Base-by-base conservation (phyloP, 2,329 filamentous ascomycete genomes). In the Boeremia lycopersici region DNA sequence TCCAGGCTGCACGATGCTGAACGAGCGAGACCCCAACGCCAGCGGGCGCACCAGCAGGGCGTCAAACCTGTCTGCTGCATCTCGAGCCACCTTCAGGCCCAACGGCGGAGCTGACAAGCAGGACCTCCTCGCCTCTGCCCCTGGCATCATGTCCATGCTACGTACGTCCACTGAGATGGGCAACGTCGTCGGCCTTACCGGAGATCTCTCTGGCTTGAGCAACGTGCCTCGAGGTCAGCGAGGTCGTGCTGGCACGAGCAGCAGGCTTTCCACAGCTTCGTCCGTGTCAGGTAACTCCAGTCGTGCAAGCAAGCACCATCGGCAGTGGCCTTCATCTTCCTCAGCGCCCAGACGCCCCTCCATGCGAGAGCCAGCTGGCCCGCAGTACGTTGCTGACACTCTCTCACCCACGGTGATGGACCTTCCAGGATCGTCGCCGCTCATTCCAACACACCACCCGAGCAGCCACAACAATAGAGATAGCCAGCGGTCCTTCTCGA, bases 101-200 rank as follows among this genome's bases (percentile, higher is more conserved):
- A 57, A 56, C 50, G 61, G 58, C 54, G 67, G 61, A 57, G 64
- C 53, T 52, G 64, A 40, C 47, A 71, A 53, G 53, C 64, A 69
- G 28, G 67, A 73, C 57, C 68, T 64, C 56, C 68, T 68, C 45
- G 70, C 68, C 48, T 70, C 73, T 51, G 56, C 52, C 4, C 75
- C 76, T 25, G 78, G 76, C 35, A 74, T 81, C 56, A 70, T 78
- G 68, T 79, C 77, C 58, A 82, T 82, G 79, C 77, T 81, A 50
- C 77, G 77, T 53, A 81, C 78, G 10, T 76, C 76, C 8, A 81
- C 78, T 1, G 79, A 81, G 62, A 75, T 79, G 43, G 78, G 79
- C 45, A 76, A 80, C 56, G 69, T 81, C 42, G 77, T 73, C 10
- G 66, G 72, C 26, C 65, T 79, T 15, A 71, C 71, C 6, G 74